Percentiles rank a stretch among this genome's conserved stretches.
Evolutionary conservation across 75 land plant species (phyloP).

Genomic region (Pinus taeda): DNA sequence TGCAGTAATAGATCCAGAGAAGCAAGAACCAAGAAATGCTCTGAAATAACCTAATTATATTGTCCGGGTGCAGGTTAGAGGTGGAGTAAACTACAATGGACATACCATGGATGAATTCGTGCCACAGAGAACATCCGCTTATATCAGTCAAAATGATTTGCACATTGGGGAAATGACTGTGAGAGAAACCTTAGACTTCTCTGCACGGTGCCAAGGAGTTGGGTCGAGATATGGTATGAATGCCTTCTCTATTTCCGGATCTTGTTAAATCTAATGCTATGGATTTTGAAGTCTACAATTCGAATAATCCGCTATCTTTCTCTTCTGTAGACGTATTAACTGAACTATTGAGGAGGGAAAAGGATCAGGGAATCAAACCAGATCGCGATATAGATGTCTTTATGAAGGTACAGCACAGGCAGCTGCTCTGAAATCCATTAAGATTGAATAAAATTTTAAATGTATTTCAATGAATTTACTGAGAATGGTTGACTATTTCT

Average conservation of each 20-base stretch:
- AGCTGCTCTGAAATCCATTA: too few species aligned
- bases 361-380: conserved; percentile 47
- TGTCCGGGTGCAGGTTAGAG: conserved; percentile 35
- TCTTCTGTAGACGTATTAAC: conserved; percentile 33
- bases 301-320: too few species aligned
- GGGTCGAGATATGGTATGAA: conserved; percentile 61
- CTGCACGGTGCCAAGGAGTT: conserved; percentile 72
- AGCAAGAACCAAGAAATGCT: too few species aligned
- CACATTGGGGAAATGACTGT: conserved; percentile 87
- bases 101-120: conserved; percentile 74
- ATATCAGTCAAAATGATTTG: conserved; percentile 85
- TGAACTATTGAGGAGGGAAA: conserved; percentile 46
- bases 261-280: background rate
- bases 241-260: background rate
- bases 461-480: too few species aligned
- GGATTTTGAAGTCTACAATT: background rate
- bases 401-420: conserved; percentile 40
- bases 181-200: conserved; percentile 82
- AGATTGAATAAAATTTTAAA: too few species aligned
- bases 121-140: conserved; percentile 80
- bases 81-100: conserved; percentile 82
- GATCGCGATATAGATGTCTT: conserved; percentile 52
- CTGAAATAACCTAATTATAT: too few species aligned
- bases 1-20: too few species aligned
- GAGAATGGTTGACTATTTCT: conserved; percentile 15